Evolutionary conservation across 768 basidiomycete species (phyloP), one percentile per base, ranked within the genome.

Genomic region (Chlorophyllum brunneum): DNA sequence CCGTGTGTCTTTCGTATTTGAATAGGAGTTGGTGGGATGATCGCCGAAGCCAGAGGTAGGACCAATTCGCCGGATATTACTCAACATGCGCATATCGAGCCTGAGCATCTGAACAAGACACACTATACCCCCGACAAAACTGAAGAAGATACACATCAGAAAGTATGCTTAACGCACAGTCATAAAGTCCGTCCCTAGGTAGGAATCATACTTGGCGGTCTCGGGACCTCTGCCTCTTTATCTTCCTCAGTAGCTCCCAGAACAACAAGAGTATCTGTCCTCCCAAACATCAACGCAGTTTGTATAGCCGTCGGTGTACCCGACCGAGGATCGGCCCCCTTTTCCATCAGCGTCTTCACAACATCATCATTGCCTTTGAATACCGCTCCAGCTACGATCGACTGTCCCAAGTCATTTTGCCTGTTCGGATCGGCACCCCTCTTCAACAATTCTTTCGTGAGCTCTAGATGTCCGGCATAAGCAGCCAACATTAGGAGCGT

Each of bases 401-500:
- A 82, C 59, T 91, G 89, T 0, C 79, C 80, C 2, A 77, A 73
- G 58, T 90, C 86, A 64, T 92, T 92, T 45, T 81, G 61, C 9
- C 80, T 71, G 59, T 88, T 83, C 1, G 82, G 79, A 63, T 90
- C 85, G 33, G 80, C 86, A 2, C 78, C 78, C 29, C 76, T 73
- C 5, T 67, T 59, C 41, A 89, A 65, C 23, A 92, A 74, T 11
- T 73, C 74, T 40, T 69, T 69, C 1, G 79, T 69, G 16, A 86
- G 77, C 1, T 73, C 67, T 0, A 69, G 64, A 58, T 89, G 85
- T 1, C 88, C 88, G 18, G 80, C 74, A 61, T 91, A 91, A 2
- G 88, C 79, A 2, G 85, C 82, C 45, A 89, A 78, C 86, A 91
- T 91, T 48, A 91, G 69, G 5, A 92, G 70, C 4, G 86, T 87